These are phyloP conservation scores for Thielaviopsis populi DNA, from an alignment of 2,329 filamentous ascomycete genomes.

Conservation along the genomic window DNA sequence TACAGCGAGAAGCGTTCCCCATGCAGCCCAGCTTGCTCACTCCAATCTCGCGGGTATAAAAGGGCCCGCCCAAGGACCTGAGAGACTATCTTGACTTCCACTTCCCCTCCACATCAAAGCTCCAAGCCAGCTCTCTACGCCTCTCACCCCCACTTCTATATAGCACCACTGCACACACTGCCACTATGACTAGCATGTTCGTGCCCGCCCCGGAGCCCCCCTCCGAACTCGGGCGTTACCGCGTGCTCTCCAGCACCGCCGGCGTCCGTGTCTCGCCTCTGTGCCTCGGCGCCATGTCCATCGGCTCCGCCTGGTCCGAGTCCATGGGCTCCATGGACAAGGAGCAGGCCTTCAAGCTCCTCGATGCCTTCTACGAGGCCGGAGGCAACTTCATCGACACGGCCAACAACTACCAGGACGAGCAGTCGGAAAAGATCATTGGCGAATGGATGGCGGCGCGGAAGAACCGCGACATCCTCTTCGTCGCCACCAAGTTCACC, in stretches of 20 bases:
- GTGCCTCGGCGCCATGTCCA: conserved; percentile 37
- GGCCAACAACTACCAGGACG: conserved; percentile 41
- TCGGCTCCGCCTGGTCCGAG: conserved; percentile 32
- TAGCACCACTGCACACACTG: too few relatives aligned
- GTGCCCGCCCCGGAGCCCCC: conserved; percentile 19
- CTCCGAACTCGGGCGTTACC: conserved; percentile 38
- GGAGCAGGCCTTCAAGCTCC: conserved; percentile 37
- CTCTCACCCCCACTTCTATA: too few relatives aligned
- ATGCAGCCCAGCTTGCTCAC: too few relatives aligned
- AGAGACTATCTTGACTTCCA: too few relatives aligned
- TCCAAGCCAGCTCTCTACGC: too few relatives aligned
- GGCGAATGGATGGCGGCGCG: conserved; percentile 41
- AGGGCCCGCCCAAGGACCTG: too few relatives aligned
- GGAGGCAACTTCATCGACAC: conserved; percentile 59
- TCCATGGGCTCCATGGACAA: conserved; percentile 40
- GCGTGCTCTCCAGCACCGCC: conserved; percentile 35
- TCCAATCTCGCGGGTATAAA: too few relatives aligned
- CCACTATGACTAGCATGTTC: too few relatives aligned
- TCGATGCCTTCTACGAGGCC: conserved; percentile 39
- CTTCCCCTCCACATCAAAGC: too few relatives aligned
- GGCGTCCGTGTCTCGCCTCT: conserved; percentile 38
- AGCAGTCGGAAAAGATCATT: conserved; percentile 42
- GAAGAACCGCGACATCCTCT: conserved; percentile 36
- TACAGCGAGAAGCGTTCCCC: too few relatives aligned
- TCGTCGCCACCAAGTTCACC: conserved; percentile 43